phyloP scores from a whole-genome alignment of 139 green algal species.

The Yamagishiella unicocca region DNA sequence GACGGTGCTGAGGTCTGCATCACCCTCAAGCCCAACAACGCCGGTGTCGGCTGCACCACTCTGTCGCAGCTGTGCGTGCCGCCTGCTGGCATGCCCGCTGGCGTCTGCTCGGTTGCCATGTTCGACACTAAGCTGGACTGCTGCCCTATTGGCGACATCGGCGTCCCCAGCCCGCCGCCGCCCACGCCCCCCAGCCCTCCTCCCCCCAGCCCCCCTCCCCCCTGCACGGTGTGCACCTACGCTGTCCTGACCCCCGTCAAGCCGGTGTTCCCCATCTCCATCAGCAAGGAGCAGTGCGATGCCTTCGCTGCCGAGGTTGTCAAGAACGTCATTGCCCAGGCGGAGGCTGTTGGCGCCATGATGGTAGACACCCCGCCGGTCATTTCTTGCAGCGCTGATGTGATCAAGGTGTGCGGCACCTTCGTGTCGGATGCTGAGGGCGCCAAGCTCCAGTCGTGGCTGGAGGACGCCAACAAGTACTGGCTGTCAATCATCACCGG shows the following conservation, averaged over 20 bases:
- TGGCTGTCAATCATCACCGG: not conserved
- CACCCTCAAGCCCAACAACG: not conserved
- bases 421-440: not conserved
- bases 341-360: too few species aligned
- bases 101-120: not conserved
- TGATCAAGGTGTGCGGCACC: not conserved
- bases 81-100: not conserved
- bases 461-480: too few species aligned
- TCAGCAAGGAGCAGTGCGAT: not conserved
- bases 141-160: not conserved
- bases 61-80: conserved; percentile 29
- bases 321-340: not conserved
- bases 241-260: not conserved
- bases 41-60: conserved; percentile 3
- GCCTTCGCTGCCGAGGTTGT: not conserved
- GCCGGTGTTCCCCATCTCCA: not conserved
- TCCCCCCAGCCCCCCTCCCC: not conserved
- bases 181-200: not conserved
- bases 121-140: conserved; percentile 16
- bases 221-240: not conserved
- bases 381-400: not conserved
- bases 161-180: not conserved
- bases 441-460: not conserved
- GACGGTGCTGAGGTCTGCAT: conserved; percentile 16
- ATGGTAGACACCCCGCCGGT: too few species aligned